Base-by-base conservation (phyloP, 768 basidiomycete genomes). In the Lentinula detonsa region DNA sequence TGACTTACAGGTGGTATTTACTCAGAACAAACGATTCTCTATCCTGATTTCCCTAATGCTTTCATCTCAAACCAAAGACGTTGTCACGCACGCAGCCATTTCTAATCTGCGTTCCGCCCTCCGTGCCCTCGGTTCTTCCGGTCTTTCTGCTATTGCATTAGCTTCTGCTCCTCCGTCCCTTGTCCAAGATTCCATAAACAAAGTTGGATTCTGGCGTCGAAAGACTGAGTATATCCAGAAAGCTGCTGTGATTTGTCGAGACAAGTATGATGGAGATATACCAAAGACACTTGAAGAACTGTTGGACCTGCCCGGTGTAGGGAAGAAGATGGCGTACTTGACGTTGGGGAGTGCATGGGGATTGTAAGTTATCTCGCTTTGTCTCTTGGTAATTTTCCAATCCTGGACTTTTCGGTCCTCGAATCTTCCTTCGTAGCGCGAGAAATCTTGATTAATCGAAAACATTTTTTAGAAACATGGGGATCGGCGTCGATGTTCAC, bases 401-500 rank as follows among this genome's bases (percentile, higher is more conserved):
- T 3, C 28, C 28, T 28, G 28, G 6, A 52, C 1, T 42, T 59
- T 23, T 51, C 6, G 8, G 48, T 42, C 21, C 31, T 28, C 42
- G 37, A 62, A 23, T 42, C 40, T 42, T 23, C 40, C 35, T 28
- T 56, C 35, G 3, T 28, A 28, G 28, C 28, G 28, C 16, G 18
- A 31, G 7, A 52, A 9, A 1, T 28, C 0, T 18, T n/a, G 8
- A 28, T 52, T 28, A 8, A 37, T 57, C 39, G 4, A 7, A 28
- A 34, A n/a, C 52, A 39, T 7, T 55, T n/a, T 55, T 5, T 68
- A 93, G 91, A 50, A 93, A 94, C 66, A 78, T 82, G 28, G 96
- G 96, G 1, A 96, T 98, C 37, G 96, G 95, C 0, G 96, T 98
- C 0, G 96, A 99, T 66, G 90, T 93, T 0, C 96, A 99, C 71